A percentile compares a stretch with the other conserved stretches of the same genome.
These are phyloP conservation scores for Neonectria sp. DNA, from an alignment of 2,329 filamentous ascomycete species.

Conservation along the genomic window DNA sequence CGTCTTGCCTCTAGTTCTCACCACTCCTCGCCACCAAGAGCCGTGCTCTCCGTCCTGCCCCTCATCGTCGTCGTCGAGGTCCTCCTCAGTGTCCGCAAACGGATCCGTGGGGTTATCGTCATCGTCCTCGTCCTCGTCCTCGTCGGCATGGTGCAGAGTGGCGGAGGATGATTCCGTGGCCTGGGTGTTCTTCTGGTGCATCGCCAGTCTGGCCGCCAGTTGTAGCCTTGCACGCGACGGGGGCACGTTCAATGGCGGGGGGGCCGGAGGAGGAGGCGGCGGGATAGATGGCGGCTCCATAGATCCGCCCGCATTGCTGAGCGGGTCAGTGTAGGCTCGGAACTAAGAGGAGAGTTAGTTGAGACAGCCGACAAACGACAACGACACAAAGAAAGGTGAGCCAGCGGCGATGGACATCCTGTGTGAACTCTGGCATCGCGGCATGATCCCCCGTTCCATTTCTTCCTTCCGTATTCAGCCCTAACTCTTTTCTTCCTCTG, in stretches of 20 bases:
- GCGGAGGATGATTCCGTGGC: conserved; percentile 63
- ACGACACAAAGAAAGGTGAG: conserved; percentile 44
- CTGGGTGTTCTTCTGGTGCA: conserved; percentile 77
- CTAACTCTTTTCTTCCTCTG: conserved; percentile 42
- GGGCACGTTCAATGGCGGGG: conserved; percentile 85
- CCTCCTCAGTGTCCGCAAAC: conserved; percentile 69
- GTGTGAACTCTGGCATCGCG: conserved; percentile 47
- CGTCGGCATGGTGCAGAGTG: conserved; percentile 53
- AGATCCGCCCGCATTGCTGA: conserved; percentile 63
- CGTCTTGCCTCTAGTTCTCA: conserved; percentile 58
- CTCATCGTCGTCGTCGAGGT: conserved; percentile 65
- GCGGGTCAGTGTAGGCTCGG: conserved; percentile 70
- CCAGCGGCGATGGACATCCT: conserved; percentile 42
- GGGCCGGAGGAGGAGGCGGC: conserved; percentile 74
- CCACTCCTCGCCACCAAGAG: conserved; percentile 65
- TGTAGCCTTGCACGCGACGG: conserved; percentile 90
- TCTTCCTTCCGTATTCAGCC: conserved; percentile 43
- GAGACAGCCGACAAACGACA: conserved; percentile 35
- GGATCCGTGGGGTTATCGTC: conserved; percentile 56
- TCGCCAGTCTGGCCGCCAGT: conserved; percentile 88
- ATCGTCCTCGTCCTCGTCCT: conserved; percentile 54
- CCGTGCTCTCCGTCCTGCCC: conserved; percentile 53
- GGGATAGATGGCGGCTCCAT: conserved; percentile 72
- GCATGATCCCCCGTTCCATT: conserved; percentile 49
- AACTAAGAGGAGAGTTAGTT: conserved; percentile 61